Percentiles rank a stretch among this genome's conserved stretches.
phyloP scores from a whole-genome alignment of 495 filamentous ascomycete genomes.

The Patellaria atrata region DNA sequence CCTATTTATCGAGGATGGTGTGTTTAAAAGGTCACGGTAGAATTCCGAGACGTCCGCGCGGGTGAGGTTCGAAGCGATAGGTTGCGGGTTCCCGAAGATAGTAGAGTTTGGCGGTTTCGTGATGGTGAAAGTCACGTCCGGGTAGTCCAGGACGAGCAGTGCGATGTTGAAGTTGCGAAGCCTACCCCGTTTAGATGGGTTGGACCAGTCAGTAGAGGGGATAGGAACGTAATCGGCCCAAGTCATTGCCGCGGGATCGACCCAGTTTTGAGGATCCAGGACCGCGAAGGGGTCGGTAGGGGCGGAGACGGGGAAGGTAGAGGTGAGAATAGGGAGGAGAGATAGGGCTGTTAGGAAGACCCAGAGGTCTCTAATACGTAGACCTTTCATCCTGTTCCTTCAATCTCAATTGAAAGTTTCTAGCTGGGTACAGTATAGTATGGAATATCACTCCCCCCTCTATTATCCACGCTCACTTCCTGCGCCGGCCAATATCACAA shows the following conservation, averaged over 20 bases:
- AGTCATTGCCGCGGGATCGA: constrained; percentile 33
- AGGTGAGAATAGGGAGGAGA: too few relatives aligned
- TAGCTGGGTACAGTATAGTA: too few relatives aligned
- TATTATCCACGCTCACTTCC: too few relatives aligned
- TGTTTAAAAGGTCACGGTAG: constrained; percentile 30
- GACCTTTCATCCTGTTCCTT: too few relatives aligned
- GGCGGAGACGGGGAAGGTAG: too few relatives aligned
- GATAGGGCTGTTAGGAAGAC: too few relatives aligned
- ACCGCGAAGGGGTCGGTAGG: constrained; percentile 24
- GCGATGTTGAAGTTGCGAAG: constrained; percentile 31
- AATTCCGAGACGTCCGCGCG: constrained; percentile 28
- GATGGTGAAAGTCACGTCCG: constrained; percentile 28
- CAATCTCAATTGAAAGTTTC: too few relatives aligned
- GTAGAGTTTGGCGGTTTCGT: constrained; percentile 25
- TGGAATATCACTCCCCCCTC: too few relatives aligned
- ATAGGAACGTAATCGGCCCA: constrained; percentile 28
- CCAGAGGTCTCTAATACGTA: too few relatives aligned
- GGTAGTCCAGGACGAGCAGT: constrained; percentile 29
- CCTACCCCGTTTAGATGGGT: constrained; percentile 24
- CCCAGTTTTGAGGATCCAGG: constrained; percentile 28
- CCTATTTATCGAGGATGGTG: constrained; percentile 27
- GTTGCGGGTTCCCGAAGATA: constrained; percentile 29
- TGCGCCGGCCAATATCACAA: too few relatives aligned
- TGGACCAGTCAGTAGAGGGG: constrained; percentile 26
- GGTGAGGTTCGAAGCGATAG: constrained; percentile 15